Conservation (phyloP, 441 rosid species). For the Populus hybrid region DNA sequence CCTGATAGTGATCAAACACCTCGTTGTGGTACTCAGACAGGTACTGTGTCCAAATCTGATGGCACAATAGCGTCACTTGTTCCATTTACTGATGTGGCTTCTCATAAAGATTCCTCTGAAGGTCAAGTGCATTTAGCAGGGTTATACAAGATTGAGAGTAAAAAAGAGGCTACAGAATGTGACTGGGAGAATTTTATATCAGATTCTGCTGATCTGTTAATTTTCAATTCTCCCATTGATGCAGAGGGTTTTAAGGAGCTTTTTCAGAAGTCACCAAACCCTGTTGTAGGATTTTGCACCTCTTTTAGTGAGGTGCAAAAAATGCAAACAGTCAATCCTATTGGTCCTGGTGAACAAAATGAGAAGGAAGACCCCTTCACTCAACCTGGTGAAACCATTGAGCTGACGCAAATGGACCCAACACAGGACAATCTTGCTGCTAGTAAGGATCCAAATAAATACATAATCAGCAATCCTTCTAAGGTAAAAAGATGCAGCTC, state of each 20-base stretch:
- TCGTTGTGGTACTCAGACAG: constrained; percentile 27
- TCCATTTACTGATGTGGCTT: constrained; percentile 31
- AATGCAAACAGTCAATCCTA: constrained; percentile 17
- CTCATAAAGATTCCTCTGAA: constrained; percentile 33
- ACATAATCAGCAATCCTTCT: constrained; percentile 22
- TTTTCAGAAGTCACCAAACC: constrained; percentile 52
- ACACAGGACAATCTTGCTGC: constrained; percentile 14
- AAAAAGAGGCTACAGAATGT: constrained; percentile 39
- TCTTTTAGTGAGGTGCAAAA: constrained; percentile 25
- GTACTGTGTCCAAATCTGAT: constrained; percentile 18
- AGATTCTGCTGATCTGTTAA: constrained; percentile 55
- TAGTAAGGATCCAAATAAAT: constrained; percentile 9
- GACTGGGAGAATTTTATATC: constrained; percentile 59
- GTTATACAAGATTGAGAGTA: constrained; percentile 27
- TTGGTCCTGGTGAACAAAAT: constrained; percentile 19
- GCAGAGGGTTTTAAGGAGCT: constrained; percentile 57
- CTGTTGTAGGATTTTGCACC: constrained; percentile 30
- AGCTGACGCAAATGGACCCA: constrained; percentile 25
- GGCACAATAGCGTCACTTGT: constrained; percentile 33
- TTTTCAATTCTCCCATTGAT: constrained; percentile 66
- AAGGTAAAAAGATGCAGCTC: constrained; percentile 20
- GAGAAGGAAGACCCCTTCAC: constrained; percentile 35
- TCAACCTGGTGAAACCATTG: constrained; percentile 35
- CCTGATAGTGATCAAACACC: constrained; percentile 25
- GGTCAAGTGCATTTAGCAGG: constrained; percentile 28